These are phyloP conservation scores for Blastobotrys apis DNA, from an alignment of 1,139 yeast genomes.

Conservation along the genomic window DNA sequence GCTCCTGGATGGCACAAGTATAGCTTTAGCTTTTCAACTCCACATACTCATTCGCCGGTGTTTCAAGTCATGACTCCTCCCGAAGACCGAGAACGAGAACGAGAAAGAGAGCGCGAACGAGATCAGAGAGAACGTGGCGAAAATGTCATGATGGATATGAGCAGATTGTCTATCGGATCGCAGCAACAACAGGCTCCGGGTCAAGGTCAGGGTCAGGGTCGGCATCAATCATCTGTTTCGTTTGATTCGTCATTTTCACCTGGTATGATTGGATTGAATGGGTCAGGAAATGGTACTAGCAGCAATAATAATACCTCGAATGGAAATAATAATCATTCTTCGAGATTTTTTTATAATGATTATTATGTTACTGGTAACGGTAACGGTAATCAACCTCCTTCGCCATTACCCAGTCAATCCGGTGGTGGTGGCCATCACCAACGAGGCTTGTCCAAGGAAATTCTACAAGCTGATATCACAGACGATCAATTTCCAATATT, in stretches of 20 bases:
- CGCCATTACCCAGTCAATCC: neutral
- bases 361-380: neutral
- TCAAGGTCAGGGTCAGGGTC: neutral
- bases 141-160: neutral
- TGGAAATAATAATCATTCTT: too few relatives aligned
- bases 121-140: too few relatives aligned
- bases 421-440: neutral
- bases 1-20: neutral
- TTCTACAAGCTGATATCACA: slow-evolving; percentile 35
- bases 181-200: too few relatives aligned
- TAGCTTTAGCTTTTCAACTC: neutral
- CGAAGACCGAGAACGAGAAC: neutral
- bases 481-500: slow-evolving; percentile 42
- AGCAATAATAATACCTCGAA: neutral
- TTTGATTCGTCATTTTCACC: slow-evolving; percentile 2
- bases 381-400: neutral
- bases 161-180: neutral
- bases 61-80: slow-evolving; percentile 8
- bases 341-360: slow-evolving; percentile 1
- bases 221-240: slow-evolving; percentile 2
- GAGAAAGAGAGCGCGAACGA: neutral
- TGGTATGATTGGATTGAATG: slow-evolving; percentile 2
- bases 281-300: neutral
- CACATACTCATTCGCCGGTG: neutral
- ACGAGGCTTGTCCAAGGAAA: slow-evolving; percentile 2